phyloP scores from a whole-genome alignment of 768 basidiomycete species.

The Suillus ampliporus region DNA sequence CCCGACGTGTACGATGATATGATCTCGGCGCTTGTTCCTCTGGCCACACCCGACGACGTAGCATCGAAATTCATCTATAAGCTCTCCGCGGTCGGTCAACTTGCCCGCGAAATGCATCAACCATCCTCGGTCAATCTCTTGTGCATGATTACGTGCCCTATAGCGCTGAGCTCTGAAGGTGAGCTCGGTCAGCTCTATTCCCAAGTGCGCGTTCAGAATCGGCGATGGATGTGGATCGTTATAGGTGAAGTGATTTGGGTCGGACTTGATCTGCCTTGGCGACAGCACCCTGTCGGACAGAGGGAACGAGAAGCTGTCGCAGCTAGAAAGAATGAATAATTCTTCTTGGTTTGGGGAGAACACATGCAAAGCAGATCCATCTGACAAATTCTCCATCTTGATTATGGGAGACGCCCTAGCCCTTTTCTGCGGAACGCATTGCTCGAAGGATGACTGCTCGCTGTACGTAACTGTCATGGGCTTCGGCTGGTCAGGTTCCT shows the following conservation, averaged over 20 bases:
- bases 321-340: not conserved
- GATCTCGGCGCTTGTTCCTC: constrained; percentile 73
- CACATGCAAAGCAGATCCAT: not conserved
- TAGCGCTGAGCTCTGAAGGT: constrained; percentile 60
- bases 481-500: constrained; percentile 1
- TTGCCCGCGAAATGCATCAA: constrained; percentile 71
- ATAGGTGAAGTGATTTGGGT: not conserved
- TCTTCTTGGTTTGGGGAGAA: not conserved
- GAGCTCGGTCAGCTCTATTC: constrained; percentile 60
- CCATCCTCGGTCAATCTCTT: constrained; percentile 69
- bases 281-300: not conserved
- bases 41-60: constrained; percentile 71
- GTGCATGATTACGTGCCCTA: constrained; percentile 55
- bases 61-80: constrained; percentile 66
- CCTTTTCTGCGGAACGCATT: not conserved
- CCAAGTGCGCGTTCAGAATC: constrained; percentile 67
- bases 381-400: not conserved
- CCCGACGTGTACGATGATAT: constrained; percentile 76
- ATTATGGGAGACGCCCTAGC: not conserved
- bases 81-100: constrained; percentile 60
- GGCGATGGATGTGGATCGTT: constrained; percentile 43
- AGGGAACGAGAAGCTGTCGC: not conserved
- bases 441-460: not conserved
- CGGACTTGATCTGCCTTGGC: constrained; percentile 10
- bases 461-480: not conserved